Percentiles rank a stretch among this genome's conserved stretches.
phyloP scores from a whole-genome alignment of 202 grass and related monocot species.

The Eragrostis tef region DNA sequence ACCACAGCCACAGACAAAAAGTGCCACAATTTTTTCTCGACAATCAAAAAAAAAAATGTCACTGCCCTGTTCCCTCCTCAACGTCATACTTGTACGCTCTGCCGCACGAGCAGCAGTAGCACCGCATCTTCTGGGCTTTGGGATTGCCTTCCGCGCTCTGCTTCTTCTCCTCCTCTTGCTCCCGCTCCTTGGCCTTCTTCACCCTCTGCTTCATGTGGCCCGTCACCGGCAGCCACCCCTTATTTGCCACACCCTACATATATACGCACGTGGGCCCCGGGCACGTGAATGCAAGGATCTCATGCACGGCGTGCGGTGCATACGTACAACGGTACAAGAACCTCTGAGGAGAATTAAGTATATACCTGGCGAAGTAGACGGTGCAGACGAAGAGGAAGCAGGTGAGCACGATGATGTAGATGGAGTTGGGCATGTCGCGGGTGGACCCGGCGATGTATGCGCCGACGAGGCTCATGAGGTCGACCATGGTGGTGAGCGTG shows the following conservation, averaged over 20 bases:
- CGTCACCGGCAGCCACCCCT: neutral
- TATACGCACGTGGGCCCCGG: neutral
- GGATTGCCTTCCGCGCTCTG: neutral
- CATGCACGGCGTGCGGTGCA: no score
- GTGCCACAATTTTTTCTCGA: no score
- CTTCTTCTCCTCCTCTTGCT: neutral
- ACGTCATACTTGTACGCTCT: neutral
- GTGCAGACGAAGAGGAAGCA: constrained; percentile 42
- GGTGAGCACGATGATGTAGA: constrained; percentile 49
- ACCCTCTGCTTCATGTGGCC: neutral
- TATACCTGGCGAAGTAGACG: neutral
- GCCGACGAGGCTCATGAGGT: constrained; percentile 51
- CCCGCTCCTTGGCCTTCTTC: neutral
- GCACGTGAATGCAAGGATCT: neutral
- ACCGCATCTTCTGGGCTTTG: neutral
- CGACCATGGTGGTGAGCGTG: constrained; percentile 43
- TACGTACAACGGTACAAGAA: no score
- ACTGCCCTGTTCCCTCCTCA: neutral
- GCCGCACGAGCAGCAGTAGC: neutral
- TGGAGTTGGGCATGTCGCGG: neutral
- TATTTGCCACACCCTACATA: neutral
- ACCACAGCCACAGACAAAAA: no score
- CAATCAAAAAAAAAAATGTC: no score
- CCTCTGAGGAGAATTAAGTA: no score
- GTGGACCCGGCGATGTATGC: constrained; percentile 49